These are phyloP conservation scores for Botryotinia convoluta DNA, from an alignment of 2,329 filamentous ascomycete genomes.

Conservation along the genomic window DNA sequence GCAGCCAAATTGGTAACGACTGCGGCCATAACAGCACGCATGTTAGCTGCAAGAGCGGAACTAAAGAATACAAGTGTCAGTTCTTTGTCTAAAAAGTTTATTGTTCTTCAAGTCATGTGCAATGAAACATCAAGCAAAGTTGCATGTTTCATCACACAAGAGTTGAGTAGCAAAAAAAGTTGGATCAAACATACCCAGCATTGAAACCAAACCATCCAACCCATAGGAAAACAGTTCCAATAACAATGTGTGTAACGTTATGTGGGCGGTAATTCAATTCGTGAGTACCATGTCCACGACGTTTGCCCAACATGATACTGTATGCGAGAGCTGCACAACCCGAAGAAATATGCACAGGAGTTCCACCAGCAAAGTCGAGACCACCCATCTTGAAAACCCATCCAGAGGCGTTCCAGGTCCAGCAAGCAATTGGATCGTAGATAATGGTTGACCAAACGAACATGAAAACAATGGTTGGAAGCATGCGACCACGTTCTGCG, in stretches of 20 bases:
- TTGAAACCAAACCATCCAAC: slow-evolving; percentile 97
- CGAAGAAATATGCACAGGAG: slow-evolving; percentile 84
- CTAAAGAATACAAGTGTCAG: not conserved
- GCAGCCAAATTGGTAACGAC: slow-evolving; percentile 84
- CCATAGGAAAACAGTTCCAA: slow-evolving; percentile 92
- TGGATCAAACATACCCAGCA: slow-evolving; percentile 51
- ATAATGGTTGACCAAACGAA: slow-evolving; percentile 88
- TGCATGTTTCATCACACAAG: slow-evolving; percentile 4
- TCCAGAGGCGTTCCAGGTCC: slow-evolving; percentile 85
- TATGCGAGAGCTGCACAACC: slow-evolving; percentile 83
- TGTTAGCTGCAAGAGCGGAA: slow-evolving; percentile 74
- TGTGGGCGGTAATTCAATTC: slow-evolving; percentile 90
- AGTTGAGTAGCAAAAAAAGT: not conserved
- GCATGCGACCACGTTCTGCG: slow-evolving; percentile 82
- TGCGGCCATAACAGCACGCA: slow-evolving; percentile 83
- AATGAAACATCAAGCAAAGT: slow-evolving; percentile 8
- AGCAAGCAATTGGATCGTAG: slow-evolving; percentile 91
- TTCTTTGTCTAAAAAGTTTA: not conserved
- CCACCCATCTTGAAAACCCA: slow-evolving; percentile 80
- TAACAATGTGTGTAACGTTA: slow-evolving; percentile 89
- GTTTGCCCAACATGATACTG: slow-evolving; percentile 80
- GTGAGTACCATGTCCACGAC: slow-evolving; percentile 72
- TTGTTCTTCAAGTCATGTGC: not conserved
- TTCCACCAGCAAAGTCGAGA: slow-evolving; percentile 86
- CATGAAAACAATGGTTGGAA: slow-evolving; percentile 88